Percentiles rank a stretch among this genome's conserved stretches.
Evolutionary conservation across 202 grass and related monocot genomes (phyloP).

Genomic region (Tripidium arundinaceum): DNA sequence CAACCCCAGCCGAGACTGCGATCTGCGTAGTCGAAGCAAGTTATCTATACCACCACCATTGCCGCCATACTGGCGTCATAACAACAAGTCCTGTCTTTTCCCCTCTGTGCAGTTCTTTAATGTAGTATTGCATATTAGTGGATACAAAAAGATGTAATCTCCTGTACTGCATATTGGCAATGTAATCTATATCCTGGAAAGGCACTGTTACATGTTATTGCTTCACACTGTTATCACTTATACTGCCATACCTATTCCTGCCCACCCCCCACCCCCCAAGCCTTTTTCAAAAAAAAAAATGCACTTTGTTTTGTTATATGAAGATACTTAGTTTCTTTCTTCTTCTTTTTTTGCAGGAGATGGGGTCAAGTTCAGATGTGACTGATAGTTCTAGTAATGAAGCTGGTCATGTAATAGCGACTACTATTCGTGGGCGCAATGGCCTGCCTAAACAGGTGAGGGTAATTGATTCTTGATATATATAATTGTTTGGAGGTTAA

Average conservation of each 20-base stretch:
- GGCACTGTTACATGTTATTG: not conserved
- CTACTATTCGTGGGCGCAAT: slow-evolving; percentile 54
- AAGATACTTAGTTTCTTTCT: slow-evolving; percentile 9
- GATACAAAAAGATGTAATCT: not conserved
- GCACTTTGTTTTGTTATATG: slow-evolving; percentile 13
- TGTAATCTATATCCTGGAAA: not conserved
- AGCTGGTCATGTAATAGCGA: slow-evolving; percentile 66
- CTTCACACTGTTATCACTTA: not conserved
- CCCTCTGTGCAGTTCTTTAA: not conserved
- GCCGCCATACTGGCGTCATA: too few species aligned
- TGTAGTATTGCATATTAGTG: not conserved
- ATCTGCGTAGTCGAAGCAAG: too few species aligned
- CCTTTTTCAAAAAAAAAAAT: not conserved
- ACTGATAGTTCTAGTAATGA: slow-evolving; percentile 51
- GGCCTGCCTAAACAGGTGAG: slow-evolving; percentile 80
- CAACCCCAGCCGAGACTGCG: too few species aligned
- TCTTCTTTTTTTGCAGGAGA: slow-evolving; percentile 51
- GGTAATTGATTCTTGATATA: not conserved
- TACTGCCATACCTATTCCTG: not conserved
- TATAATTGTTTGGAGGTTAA: not conserved
- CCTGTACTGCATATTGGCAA: not conserved
- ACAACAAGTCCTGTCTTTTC: not conserved
- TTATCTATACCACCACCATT: too few species aligned
- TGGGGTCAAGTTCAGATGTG: slow-evolving; percentile 49
- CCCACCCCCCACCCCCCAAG: too few species aligned